Evolutionary conservation across 2,329 filamentous ascomycete species (phyloP), one percentile per base, ranked within the genome.

Genomic region (Talaromyces sp.): DNA sequence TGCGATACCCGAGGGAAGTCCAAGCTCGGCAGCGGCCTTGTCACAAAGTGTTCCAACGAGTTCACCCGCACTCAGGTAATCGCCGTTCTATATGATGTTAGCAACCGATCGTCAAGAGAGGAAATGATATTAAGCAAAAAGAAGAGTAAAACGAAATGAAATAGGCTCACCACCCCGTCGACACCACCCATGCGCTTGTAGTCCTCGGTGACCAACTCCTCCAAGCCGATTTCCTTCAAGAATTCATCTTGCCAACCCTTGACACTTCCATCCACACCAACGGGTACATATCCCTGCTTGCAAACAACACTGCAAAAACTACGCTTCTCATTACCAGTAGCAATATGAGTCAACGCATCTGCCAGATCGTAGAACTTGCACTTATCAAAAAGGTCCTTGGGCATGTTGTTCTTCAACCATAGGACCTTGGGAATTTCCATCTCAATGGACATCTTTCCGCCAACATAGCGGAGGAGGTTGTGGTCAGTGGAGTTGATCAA

Each of bases 181-280:
- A 99, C 92, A 70, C 95, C 95, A 69, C 95, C 95, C 85, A 99
- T 91, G 69, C 93, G 89, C 82, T 91, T 91, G 77, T 96, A 99
- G 73, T 96, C 87, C 74, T 97, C 90, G 72, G 96, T 86, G 57
- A 86, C 87, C 64, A 99, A 81, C 69, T 97, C 93, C 43, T 85
- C 85, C n/a, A 99, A 84, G 17, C 95, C 95, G 74, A 99, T 96
- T 9, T 89, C 86, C 35, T 87, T 86, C 69, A 96, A 87, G 74
- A 99, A 99, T 74, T 98, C 94, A 71, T 94, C 91, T 77, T 98
- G 94, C 95, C 95, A 99, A 39, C 95, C 95, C 82, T 97, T 98
- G 65, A 96, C 92, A 77, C 93, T 97, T 57, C 93, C 93, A 71
- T 99, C 95, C 6, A 98, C 93, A 60, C 95, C 95, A n/a, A 97